Base-by-base conservation (phyloP, 1,139 yeast genomes). In the Yamadazyma membranifaciens region DNA sequence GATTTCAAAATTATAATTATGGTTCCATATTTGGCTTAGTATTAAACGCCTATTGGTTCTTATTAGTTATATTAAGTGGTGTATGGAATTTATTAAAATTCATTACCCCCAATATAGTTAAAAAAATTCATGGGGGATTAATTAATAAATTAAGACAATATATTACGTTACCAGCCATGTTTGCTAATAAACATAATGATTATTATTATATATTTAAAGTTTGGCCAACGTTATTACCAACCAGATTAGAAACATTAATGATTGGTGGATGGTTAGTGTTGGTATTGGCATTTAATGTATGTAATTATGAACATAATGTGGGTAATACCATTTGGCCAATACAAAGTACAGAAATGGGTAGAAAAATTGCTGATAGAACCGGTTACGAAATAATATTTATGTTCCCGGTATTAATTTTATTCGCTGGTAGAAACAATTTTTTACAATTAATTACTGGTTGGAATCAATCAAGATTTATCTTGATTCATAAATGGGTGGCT, bases 401-500 rank as follows among this genome's bases (percentile, higher is more conserved):
- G 43, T 59, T 78, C 41, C 87, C 88, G 5, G 43, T 75, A 6
- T 54, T 78, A 34, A 63, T 80, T 15, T 58, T 81, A 34, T 80
- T 82, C 55, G 80, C 82, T 9, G 85, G 86, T 13, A 68, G 87
- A 63, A 85, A 85, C 57, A 85, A 84, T 56, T 62, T 84, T 39
- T 59, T 85, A 52, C 78, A 79, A 48, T 72, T 75, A 69, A 37
- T 80, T 33, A 80, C 88, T 3, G 86, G 88, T 33, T 81, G 88
- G 83, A 68, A 77, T 17, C 75, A 74, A 49, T 65, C 81, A 2
- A 72, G 86, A 34, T 83, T 83, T 55, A 65, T 81, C 43, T 65
- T 75, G 16, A 73, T 80, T 56, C 94, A 86, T 60, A 78, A 82
- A 52, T 81, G 87, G 83, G 54, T 79, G 6, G 78, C 82, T 2